Percentiles rank a stretch among this genome's conserved stretches.
Evolutionary conservation across 208 protist species (phyloP).

Genomic region (Naegleria fowleri): DNA sequence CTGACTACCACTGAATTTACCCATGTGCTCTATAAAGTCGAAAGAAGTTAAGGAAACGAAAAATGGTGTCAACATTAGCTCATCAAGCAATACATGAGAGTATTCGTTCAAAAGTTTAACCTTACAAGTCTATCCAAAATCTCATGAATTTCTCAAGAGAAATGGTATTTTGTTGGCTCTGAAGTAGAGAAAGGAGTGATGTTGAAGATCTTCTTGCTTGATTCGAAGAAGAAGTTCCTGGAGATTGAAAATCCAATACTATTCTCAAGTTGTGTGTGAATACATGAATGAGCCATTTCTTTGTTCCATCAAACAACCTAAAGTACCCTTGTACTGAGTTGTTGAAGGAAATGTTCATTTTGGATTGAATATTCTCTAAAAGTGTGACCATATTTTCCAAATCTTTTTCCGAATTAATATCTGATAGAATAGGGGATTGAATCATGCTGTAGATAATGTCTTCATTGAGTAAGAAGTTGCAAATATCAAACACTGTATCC

Average conservation of each 20-base stretch:
- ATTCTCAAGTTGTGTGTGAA: neutral
- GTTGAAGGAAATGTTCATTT: neutral
- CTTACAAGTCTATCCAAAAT: neutral
- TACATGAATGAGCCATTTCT: neutral
- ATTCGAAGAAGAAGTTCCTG: neutral
- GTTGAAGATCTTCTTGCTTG: neutral
- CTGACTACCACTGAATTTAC: neutral
- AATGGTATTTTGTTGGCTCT: neutral
- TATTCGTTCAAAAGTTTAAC: neutral
- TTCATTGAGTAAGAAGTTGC: neutral
- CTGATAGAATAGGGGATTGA: neutral
- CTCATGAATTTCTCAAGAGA: neutral
- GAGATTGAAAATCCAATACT: neutral
- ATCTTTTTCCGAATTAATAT: neutral
- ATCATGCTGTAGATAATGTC: neutral
- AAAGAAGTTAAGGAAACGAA: neutral
- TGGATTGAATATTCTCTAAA: neutral
- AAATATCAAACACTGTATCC: neutral
- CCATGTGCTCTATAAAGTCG: neutral
- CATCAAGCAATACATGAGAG: neutral
- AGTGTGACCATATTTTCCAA: neutral
- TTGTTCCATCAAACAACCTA: neutral
- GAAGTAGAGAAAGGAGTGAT: neutral
- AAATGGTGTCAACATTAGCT: slow-evolving; percentile 6
- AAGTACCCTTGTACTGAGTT: neutral